These are phyloP conservation scores for Monosporozyma solicola DNA, from an alignment of 805 yeast genomes.

Conservation along the genomic window DNA sequence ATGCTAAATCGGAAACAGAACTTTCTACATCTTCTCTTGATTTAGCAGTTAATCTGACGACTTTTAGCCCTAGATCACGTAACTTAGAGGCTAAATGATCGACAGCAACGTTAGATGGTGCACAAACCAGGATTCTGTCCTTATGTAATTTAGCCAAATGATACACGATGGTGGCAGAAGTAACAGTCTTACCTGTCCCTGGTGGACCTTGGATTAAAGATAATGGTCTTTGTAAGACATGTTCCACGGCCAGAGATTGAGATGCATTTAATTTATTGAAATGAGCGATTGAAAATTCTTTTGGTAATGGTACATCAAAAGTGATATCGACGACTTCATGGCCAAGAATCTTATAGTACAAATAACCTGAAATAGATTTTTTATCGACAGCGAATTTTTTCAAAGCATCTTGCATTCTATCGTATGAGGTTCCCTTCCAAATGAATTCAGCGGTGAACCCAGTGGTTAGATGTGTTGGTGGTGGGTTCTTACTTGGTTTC, in stretches of 20 bases:
- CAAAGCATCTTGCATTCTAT: constrained; percentile 76
- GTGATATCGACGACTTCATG: constrained; percentile 60
- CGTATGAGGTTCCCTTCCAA: constrained; percentile 81
- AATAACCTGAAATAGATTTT: constrained; percentile 59
- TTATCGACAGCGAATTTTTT: constrained; percentile 59
- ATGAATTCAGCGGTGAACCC: constrained; percentile 80
- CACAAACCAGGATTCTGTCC: constrained; percentile 73
- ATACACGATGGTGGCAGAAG: constrained; percentile 80
- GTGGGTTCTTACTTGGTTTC: constrained; percentile 31
- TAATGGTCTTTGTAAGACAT: constrained; percentile 61
- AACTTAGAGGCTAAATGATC: constrained; percentile 79
- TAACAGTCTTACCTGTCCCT: constrained; percentile 92
- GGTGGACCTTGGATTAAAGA: constrained; percentile 93
- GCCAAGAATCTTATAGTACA: constrained; percentile 74
- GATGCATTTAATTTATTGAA: constrained; percentile 65
- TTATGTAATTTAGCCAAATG: constrained; percentile 57
- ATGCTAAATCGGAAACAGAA: constrained; percentile 46
- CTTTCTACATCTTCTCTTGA: constrained; percentile 75
- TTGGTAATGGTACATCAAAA: constrained; percentile 55
- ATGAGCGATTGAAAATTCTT: constrained; percentile 52
- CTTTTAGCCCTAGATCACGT: constrained; percentile 60
- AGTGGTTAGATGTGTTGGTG: constrained; percentile 48
- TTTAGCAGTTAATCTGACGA: constrained; percentile 67
- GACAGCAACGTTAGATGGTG: constrained; percentile 93
- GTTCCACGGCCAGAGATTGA: constrained; percentile 67